These are phyloP conservation scores for Limtongozyma cylindracea DNA, from an alignment of 805 yeast genomes.

Conservation along the genomic window DNA sequence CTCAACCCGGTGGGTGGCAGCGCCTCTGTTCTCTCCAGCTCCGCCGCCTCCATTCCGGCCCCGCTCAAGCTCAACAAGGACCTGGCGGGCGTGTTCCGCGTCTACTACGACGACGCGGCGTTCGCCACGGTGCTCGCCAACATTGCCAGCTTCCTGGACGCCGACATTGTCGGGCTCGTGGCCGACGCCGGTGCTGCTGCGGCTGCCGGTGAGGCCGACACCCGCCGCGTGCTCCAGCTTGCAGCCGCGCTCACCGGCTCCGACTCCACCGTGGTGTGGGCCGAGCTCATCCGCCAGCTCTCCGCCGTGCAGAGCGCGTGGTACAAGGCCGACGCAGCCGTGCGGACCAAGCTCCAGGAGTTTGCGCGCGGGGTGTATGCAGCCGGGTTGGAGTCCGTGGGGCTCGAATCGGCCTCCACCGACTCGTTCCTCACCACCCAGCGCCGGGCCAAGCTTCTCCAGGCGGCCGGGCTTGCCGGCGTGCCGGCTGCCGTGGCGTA, in stretches of 20 bases:
- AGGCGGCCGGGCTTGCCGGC: too few species aligned
- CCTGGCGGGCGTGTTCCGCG: constrained; percentile 53
- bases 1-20: constrained; percentile 37
- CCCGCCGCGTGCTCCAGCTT: constrained; percentile 32
- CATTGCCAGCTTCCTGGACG: too few species aligned
- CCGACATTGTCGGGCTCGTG: constrained; percentile 57
- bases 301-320: constrained; percentile 23
- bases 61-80: constrained; percentile 50
- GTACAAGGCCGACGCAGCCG: constrained; percentile 22
- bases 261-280: constrained; percentile 43
- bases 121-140: constrained; percentile 26
- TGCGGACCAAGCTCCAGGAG: constrained; percentile 19
- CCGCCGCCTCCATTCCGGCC: constrained; percentile 13
- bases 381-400: too few species aligned
- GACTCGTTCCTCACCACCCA: too few species aligned
- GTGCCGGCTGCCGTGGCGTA: too few species aligned
- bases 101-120: constrained; percentile 37
- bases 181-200: constrained; percentile 61
- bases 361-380: too few species aligned
- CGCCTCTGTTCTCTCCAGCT: constrained; percentile 19
- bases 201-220: constrained; percentile 40
- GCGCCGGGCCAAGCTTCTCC: too few species aligned
- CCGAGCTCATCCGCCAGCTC: constrained; percentile 23
- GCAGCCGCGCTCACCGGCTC: constrained; percentile 35
- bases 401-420: too few species aligned